phyloP scores from a whole-genome alignment of 805 yeast genomes.

The Jamesozyma rosinii region DNA sequence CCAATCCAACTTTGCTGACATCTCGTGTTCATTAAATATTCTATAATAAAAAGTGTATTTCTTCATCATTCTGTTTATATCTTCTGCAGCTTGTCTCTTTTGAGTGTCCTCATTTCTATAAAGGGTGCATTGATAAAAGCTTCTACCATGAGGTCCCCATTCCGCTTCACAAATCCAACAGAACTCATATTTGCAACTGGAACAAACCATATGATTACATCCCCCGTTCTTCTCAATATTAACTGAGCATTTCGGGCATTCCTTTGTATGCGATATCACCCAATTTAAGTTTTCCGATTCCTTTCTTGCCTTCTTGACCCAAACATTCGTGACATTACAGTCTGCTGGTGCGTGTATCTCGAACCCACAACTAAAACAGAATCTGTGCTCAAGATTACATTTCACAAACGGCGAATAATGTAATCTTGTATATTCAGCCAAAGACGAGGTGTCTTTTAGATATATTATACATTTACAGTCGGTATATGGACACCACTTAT shows the following conservation, averaged over 20 bases:
- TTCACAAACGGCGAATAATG: conserved; percentile 52
- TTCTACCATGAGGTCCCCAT: conserved; percentile 63
- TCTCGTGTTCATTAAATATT: conserved; percentile 66
- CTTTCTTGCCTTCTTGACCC: conserved; percentile 75
- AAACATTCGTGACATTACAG: conserved; percentile 54
- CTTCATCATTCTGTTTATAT: conserved; percentile 35
- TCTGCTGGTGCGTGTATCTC: conserved; percentile 83
- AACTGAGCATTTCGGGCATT: conserved; percentile 74
- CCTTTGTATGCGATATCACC: conserved; percentile 76
- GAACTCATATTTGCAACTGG: conserved; percentile 65
- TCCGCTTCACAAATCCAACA: conserved; percentile 86
- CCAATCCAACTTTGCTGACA: conserved; percentile 64
- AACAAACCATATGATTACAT: conserved; percentile 91
- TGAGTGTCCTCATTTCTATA: conserved; percentile 37
- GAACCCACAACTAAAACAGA: conserved; percentile 67
- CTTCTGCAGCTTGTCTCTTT: conserved; percentile 23
- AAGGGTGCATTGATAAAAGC: conserved; percentile 59
- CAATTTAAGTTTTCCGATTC: conserved; percentile 85
- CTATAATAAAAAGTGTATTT: conserved; percentile 70
- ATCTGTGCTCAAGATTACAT: conserved; percentile 58
- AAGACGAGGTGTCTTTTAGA: conserved; percentile 25
- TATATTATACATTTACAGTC: conserved; percentile 60
- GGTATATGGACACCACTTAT: conserved; percentile 77
- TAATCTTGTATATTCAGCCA: conserved; percentile 20
- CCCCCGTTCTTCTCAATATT: conserved; percentile 92